These are phyloP conservation scores for Diplodia seriata DNA, from an alignment of 2,329 filamentous ascomycete genomes.

Conservation along the genomic window DNA sequence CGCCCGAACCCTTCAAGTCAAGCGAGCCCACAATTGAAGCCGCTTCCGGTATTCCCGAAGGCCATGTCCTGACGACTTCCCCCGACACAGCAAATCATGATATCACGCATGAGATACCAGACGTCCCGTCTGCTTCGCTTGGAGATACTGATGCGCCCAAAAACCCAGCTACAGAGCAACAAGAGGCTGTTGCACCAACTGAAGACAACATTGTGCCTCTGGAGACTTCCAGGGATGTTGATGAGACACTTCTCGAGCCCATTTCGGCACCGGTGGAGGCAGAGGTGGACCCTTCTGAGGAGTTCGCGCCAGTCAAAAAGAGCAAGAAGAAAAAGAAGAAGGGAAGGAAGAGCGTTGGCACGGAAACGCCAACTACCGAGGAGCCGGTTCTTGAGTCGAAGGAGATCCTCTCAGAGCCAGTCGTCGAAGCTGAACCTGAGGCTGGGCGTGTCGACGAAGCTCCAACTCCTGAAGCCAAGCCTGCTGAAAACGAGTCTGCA, in stretches of 20 bases:
- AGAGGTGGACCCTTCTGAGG: not conserved
- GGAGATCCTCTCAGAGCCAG: not conserved
- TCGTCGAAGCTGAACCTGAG: not conserved
- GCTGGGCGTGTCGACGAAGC: not conserved
- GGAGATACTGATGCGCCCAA: not conserved
- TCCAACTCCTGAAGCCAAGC: not conserved
- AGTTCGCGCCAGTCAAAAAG: conserved; percentile 36
- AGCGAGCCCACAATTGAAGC: not conserved
- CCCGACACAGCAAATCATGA: not conserved
- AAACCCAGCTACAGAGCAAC: not conserved
- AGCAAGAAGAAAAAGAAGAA: conserved; percentile 46
- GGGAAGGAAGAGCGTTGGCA: conserved; percentile 43
- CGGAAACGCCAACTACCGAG: not conserved
- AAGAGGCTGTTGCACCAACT: not conserved
- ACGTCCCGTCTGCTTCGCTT: not conserved
- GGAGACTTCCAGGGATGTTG: not conserved
- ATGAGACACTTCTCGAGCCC: not conserved
- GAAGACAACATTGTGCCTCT: not conserved
- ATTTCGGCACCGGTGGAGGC: not conserved
- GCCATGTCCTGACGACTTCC: not conserved
- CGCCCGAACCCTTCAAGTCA: not conserved
- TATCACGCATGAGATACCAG: not conserved
- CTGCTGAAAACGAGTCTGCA: not conserved
- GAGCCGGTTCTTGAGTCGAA: conserved; percentile 5
- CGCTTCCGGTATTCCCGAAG: not conserved